Evolutionary conservation across 192 early-diverging fungal genomes (phyloP), one percentile per base, ranked within the genome.

Genomic region (Spizellomyces sp.): DNA sequence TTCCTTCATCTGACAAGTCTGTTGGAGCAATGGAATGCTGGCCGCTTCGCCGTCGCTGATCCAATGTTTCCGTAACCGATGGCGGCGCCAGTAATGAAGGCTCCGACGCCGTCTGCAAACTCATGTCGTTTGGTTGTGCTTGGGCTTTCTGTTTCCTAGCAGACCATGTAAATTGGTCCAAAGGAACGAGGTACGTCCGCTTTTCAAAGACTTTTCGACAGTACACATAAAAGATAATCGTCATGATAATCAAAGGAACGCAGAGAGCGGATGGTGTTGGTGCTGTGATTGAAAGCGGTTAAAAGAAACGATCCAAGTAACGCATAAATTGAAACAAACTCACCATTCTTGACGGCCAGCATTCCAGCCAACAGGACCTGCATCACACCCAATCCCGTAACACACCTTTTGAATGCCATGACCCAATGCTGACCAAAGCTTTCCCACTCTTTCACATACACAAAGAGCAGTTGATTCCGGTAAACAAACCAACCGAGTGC

Each of bases 381-480:
- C 59, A 72, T 78, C 7, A 86, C 63, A 15, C 74, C 71, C 45
- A 86, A 48, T 5, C 85, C 85, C 47, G 71, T 62, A 9, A 75
- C 67, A 48, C 73, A 75, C 57, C 77, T 62, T 14, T 70, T 65
- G 69, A 81, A 86, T 10, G 76, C 78, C 79, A 78, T 73, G 9
- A 72, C 57, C 82, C 82, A 84, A 52, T 80, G 67, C 43, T 73
- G 42, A 9, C 85, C 85, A 60, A 80, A 79, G n/a, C 59, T 66
- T 62, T 84, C 82, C 72, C 74, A 79, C 67, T 82, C 73, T 64
- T 86, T 86, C 45, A 84, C 79, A 57, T 86, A 86, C 1, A 83
- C 85, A 73, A 77, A 86, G 19, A 86, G 70, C 36, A 86, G 69
- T 68, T 83, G 84, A 50, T 85, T 79, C 57, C 74, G 72, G 71